These are phyloP conservation scores for Clarkia xantiana DNA, from an alignment of 345 rosid genomes.

Conservation along the genomic window DNA sequence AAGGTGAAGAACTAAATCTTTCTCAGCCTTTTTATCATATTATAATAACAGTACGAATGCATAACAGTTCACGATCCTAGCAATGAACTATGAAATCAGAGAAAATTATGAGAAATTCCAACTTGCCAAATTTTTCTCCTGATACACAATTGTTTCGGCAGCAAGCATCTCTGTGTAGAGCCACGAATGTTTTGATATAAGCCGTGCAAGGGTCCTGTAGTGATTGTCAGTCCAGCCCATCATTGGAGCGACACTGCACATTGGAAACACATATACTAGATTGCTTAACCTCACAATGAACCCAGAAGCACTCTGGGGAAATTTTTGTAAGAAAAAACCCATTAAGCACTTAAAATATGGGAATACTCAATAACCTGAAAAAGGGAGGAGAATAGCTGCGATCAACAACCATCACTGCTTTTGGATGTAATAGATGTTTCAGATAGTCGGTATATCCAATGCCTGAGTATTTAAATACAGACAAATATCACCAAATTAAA, in stretches of 20 bases:
- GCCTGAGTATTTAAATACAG: no score
- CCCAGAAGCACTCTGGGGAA: slow-evolving; percentile 1
- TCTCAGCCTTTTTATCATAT: no score
- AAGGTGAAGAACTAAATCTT: no score
- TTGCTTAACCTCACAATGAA: not conserved
- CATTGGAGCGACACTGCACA: slow-evolving; percentile 88
- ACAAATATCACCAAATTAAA: no score
- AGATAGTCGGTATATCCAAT: not conserved
- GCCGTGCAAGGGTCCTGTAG: slow-evolving; percentile 75
- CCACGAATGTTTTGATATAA: slow-evolving; percentile 85
- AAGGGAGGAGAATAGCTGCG: slow-evolving; percentile 50
- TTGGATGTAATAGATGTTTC: slow-evolving; percentile 11
- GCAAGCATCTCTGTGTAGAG: slow-evolving; percentile 98
- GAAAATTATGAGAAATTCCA: not conserved
- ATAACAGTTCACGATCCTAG: not conserved
- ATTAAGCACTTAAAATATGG: no score
- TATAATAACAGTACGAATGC: no score
- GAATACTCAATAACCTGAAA: slow-evolving; percentile 38
- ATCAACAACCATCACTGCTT: slow-evolving; percentile 28
- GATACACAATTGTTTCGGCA: slow-evolving; percentile 92
- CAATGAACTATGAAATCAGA: not conserved
- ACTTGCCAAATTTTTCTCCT: slow-evolving; percentile 42
- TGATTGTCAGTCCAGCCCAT: slow-evolving; percentile 97
- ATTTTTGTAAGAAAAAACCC: slow-evolving; percentile 1
- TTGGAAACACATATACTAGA: not conserved